These are phyloP conservation scores for Stropharia rugosoannulata DNA, from an alignment of 768 basidiomycete species.

Conservation along the genomic window DNA sequence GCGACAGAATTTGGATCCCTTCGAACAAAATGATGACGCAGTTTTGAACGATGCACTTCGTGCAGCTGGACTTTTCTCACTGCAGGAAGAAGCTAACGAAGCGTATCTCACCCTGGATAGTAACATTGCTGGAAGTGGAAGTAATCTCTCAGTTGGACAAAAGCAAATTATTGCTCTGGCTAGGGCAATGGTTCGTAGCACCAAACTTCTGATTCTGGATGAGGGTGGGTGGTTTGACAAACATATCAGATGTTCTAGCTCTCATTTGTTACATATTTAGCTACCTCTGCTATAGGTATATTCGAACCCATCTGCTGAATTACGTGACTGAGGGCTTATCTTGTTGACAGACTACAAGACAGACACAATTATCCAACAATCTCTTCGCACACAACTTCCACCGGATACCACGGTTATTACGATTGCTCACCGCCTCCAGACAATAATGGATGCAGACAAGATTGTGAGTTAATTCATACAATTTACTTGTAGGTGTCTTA, in stretches of 20 bases:
- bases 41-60: constrained; percentile 37
- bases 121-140: constrained; percentile 50
- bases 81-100: constrained; percentile 44
- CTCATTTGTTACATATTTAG: constrained; percentile 16
- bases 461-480: not conserved
- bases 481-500: not conserved
- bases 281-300: constrained; percentile 50
- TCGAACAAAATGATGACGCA: constrained; percentile 54
- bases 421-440: constrained; percentile 2
- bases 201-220: constrained; percentile 61
- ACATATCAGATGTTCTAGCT: constrained; percentile 15
- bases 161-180: constrained; percentile 70
- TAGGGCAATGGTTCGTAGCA: constrained; percentile 57
- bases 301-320: not conserved
- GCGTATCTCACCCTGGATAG: constrained; percentile 48
- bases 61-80: constrained; percentile 38
- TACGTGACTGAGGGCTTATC: not conserved
- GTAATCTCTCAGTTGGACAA: constrained; percentile 77
- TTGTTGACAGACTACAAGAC: constrained; percentile 3
- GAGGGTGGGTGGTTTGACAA: constrained; percentile 40
- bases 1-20: constrained; percentile 68
- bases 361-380: constrained; percentile 2
- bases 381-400: not conserved
- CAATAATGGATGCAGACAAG: constrained; percentile 2
- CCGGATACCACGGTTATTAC: constrained; percentile 1